Conservation (phyloP, 352 stramenopile species). For the Peronospora farinosa region DNA sequence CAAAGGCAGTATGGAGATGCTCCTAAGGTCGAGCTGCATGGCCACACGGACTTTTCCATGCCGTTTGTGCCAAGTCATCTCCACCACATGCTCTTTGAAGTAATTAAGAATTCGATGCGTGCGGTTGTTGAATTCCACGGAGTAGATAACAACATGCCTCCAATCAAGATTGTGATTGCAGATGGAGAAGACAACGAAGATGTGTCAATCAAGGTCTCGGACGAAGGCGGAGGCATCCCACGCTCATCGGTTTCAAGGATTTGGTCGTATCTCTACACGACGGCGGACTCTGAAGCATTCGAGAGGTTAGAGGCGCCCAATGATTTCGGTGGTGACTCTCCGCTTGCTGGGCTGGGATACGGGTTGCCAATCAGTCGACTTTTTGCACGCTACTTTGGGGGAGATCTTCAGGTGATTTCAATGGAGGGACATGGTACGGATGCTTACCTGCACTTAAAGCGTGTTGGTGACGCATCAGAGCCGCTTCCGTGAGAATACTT, state of each 20-base stretch:
- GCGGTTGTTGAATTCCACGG: constrained; percentile 97
- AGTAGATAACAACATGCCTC: constrained; percentile 95
- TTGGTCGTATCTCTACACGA: constrained; percentile 99
- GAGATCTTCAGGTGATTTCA: constrained; percentile 98
- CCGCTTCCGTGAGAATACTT: constrained; percentile 53
- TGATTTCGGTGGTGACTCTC: constrained; percentile 84
- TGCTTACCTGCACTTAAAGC: constrained; percentile 92
- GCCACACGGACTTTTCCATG: constrained; percentile 97
- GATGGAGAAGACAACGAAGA: constrained; percentile 99
- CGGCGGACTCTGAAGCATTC: constrained; percentile 91
- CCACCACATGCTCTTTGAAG: constrained; percentile 98
- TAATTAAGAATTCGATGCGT: constrained; percentile 99
- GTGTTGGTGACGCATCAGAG: constrained; percentile 87
- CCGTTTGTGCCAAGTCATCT: constrained; percentile 93
- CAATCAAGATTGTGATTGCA: constrained; percentile 99
- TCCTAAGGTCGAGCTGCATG: constrained; percentile 97
- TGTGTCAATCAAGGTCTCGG: constrained; percentile 99
- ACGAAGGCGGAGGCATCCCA: constrained; percentile 99
- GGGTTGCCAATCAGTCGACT: constrained; percentile 92
- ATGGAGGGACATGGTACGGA: constrained; percentile 99
- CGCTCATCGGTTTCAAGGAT: constrained; percentile 97
- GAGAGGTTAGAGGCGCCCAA: constrained; percentile 84
- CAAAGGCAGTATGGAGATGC: constrained; percentile 98
- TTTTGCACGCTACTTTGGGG: constrained; percentile 99
- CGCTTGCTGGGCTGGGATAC: constrained; percentile 94